Evolutionary conservation across 169 alveolate genomes (phyloP), one percentile per base, ranked within the genome.

Genomic region (Eimeria brunetti): DNA sequence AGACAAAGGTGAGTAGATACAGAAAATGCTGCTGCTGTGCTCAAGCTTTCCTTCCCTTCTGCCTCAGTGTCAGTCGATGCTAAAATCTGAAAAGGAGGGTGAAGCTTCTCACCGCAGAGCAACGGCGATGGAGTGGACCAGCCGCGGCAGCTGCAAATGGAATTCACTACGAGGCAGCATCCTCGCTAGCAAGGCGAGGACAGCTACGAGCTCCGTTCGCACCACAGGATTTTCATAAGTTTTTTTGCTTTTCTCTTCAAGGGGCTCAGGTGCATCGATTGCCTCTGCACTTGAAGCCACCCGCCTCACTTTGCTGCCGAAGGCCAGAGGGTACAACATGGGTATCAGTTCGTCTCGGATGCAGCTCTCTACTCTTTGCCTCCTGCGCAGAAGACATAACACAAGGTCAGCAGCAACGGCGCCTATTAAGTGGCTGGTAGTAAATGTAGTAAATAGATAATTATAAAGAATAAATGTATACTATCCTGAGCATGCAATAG

Each of bases 81-180:
- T n/a, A 33, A 44, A 69, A 33, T 11, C 44, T 14, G 24, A 6
- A 33, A 7, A 24, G 33, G 49, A 30, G 78, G 27, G 33, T 69
- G 0, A 69, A 8, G 78, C 78, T 6, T 7, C 91, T 84, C 56
- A 84, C 91, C 92, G 69, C 9, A 91, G 91, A 67, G 80, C 60
- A 88, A 91, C 46, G 38, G 95, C 91, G 30, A 91, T 58, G 12
- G 83, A 49, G 30, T 92, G 95, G 49, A 91, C 95, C 12, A 91
- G 95, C n/a, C 86, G 86, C 30, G 95, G 95, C 14, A 91, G 95
- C 90, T 91, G 89, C 92, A 41, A n/a, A 44, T 91, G 67, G 64
- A 91, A 91, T 62, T 80, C 91, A 20, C 44, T 51, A n/a, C 92
- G 69, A 0, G 95, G 95, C n/a, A 91, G 91, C 71, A 91, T 56